These are phyloP conservation scores for Coemansia reversa DNA, from an alignment of 192 early-diverging fungal species.

Conservation along the genomic window DNA sequence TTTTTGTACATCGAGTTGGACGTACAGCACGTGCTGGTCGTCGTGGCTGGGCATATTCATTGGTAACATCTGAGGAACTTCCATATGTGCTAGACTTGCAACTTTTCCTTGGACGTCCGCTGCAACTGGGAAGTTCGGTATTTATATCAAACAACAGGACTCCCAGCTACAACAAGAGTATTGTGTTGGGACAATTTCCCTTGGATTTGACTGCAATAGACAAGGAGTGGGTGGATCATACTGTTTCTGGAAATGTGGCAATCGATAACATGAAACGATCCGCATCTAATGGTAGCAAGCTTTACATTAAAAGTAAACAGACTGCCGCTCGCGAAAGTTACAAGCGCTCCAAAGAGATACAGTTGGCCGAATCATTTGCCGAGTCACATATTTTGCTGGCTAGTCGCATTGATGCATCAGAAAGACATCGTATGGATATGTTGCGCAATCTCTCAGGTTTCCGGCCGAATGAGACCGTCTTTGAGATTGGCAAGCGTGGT, in stretches of 20 bases:
- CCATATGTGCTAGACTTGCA: constrained; percentile 93
- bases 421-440: constrained; percentile 67
- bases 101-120: constrained; percentile 80
- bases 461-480: constrained; percentile 88
- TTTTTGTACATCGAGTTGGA: constrained; percentile 97
- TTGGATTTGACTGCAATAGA: constrained; percentile 65
- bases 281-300: constrained; percentile 80
- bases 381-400: constrained; percentile 80
- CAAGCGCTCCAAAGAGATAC: constrained; percentile 81
- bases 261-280: constrained; percentile 65
- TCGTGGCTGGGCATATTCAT: constrained; percentile 87
- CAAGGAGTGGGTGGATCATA: constrained; percentile 69
- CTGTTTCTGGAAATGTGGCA: constrained; percentile 61
- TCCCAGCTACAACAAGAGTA: constrained; percentile 72
- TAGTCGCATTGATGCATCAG: constrained; percentile 53
- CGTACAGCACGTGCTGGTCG: constrained; percentile 94
- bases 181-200: constrained; percentile 80
- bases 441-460: constrained; percentile 76
- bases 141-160: constrained; percentile 23
- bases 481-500: constrained; percentile 89
- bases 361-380: constrained; percentile 55
- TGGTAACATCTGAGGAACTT: constrained; percentile 85
- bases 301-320: constrained; percentile 81
- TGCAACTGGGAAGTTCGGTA: constrained; percentile 56
- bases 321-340: constrained; percentile 83